Evolutionary conservation across 2,329 filamentous ascomycete species (phyloP), one percentile per base, ranked within the genome.

Genomic region (Nannizziopsis barbatae): DNA sequence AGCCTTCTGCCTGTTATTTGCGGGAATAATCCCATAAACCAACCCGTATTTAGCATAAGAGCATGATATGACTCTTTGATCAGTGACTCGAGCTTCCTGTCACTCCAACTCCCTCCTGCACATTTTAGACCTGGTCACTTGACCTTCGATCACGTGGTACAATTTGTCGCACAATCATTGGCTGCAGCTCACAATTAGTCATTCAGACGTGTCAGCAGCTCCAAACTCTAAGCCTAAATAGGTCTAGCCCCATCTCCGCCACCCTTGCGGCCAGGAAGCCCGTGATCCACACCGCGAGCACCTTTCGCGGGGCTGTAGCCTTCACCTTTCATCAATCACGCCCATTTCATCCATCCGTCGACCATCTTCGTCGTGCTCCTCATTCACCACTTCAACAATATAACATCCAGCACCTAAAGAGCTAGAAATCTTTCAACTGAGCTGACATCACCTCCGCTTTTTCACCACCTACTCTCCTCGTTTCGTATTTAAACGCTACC

Each of bases 41-140:
- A n/a, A 7, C 22, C 22, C 22, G 22, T 27, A 27, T 27, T 27
- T 7, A 27, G 4, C 7, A 4, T 7, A 27, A 27, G 7, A 27
- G 22, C 22, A 27, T 27, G 4, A 15, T 40, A 40, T 40, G 37
- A 40, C 14, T 40, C 37, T 40, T 40, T 27, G 22, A 27, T 27
- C 22, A 4, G 22, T 3, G 63, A 57, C 45, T 67, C 65, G 43
- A 67, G 58, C 42, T 67, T 61, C 11, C 63, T 62, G 32, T 65
- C 60, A 53, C 64, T 63, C 7, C 58, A 62, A 18, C 62, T 67
- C 50, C 63, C 63, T 63, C 12, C 5, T 15, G 31, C 27, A 43
- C 11, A 18, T 14, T 10, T 12, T 9, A 22, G 18, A 20, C n/a
- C n/a, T 7, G 18, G 45, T 47, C 45, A 47, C 45, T 47, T 37